Percentiles rank a stretch among this genome's conserved stretches.
Conservation (phyloP, 495 filamentous ascomycete genomes). For the Talaromyces wortmannii region DNA sequence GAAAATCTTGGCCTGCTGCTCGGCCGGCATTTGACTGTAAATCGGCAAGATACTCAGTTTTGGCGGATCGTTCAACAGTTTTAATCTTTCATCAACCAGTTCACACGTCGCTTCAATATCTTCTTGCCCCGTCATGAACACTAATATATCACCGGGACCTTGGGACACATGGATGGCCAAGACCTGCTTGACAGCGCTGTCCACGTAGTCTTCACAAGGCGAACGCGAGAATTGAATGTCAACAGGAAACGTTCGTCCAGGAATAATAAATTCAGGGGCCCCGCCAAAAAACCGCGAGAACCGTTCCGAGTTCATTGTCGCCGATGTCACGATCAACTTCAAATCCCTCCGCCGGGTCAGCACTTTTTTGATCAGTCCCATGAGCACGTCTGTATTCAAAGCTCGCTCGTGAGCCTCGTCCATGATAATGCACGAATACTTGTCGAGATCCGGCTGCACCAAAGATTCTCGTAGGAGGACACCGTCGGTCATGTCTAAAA, state of each 20-base stretch:
- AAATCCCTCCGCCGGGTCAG: constrained; percentile 83
- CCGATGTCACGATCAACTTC: constrained; percentile 95
- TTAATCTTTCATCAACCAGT: constrained; percentile 80
- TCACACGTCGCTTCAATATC: constrained; percentile 98
- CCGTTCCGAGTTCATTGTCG: constrained; percentile 96
- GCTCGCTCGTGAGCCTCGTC: constrained; percentile 98
- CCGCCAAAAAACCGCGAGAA: constrained; percentile 96
- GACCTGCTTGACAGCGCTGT: constrained; percentile 92
- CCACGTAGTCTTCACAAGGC: constrained; percentile 96
- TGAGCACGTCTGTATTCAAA: constrained; percentile 92
- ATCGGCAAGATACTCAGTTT: constrained; percentile 94
- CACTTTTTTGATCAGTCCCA: constrained; percentile 97
- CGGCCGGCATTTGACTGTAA: constrained; percentile 99
- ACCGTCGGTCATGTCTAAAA: constrained; percentile 89
- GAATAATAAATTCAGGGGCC: constrained; percentile 96
- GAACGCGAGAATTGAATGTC: constrained; percentile 94
- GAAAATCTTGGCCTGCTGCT: constrained; percentile 96
- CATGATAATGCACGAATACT: constrained; percentile 99
- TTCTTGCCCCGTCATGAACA: constrained; percentile 99
- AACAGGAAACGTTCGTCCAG: constrained; percentile 94
- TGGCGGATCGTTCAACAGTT: constrained; percentile 86
- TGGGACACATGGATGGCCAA: constrained; percentile 96
- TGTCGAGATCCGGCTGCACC: constrained; percentile 85
- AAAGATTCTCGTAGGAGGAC: constrained; percentile 91
- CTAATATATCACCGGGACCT: constrained; percentile 85